phyloP scores from a whole-genome alignment of 805 yeast genomes.

The Candida vaughaniae region DNA sequence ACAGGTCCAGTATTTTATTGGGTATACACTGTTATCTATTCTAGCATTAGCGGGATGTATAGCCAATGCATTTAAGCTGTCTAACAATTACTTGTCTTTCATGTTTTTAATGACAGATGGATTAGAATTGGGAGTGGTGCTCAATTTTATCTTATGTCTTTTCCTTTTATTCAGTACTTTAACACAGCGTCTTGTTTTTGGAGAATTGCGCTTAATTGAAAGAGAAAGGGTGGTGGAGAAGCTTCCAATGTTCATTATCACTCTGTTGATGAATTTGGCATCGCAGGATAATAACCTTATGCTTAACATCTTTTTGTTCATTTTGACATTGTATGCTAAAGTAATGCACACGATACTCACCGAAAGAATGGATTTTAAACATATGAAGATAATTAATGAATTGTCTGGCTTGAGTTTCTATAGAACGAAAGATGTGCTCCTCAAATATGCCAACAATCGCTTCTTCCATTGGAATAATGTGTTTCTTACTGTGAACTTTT shows the following conservation, averaged over 20 bases:
- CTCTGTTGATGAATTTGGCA: slow-evolving; percentile 64
- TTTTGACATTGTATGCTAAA: slow-evolving; percentile 41
- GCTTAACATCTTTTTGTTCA: slow-evolving; percentile 41
- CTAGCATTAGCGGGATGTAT: slow-evolving; percentile 21
- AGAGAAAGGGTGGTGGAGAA: slow-evolving; percentile 55
- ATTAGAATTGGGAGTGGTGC: slow-evolving; percentile 23
- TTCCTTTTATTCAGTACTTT: slow-evolving; percentile 32
- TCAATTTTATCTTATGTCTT: slow-evolving; percentile 24
- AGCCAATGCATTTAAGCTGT: slow-evolving; percentile 18
- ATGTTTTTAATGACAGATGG: slow-evolving; percentile 32
- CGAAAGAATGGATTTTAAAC: slow-evolving; percentile 47
- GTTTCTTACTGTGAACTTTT: slow-evolving; percentile 51
- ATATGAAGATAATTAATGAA: slow-evolving; percentile 27
- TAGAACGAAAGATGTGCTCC: slow-evolving; percentile 20
- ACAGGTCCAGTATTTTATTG: slow-evolving; percentile 16
- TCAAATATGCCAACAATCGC: slow-evolving; percentile 28
- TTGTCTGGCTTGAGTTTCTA: slow-evolving; percentile 15
- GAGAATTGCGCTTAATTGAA: slow-evolving; percentile 72
- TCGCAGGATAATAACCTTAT: slow-evolving; percentile 63
- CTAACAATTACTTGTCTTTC: slow-evolving; percentile 24
- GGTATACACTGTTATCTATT: slow-evolving; percentile 20
- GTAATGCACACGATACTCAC: slow-evolving; percentile 75
- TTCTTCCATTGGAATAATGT: slow-evolving; percentile 40
- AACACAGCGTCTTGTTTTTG: slow-evolving; percentile 60
- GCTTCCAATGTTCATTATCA: slow-evolving; percentile 33